phyloP scores from a whole-genome alignment of 805 yeast species.

The Hanseniaspora valbyensis region DNA sequence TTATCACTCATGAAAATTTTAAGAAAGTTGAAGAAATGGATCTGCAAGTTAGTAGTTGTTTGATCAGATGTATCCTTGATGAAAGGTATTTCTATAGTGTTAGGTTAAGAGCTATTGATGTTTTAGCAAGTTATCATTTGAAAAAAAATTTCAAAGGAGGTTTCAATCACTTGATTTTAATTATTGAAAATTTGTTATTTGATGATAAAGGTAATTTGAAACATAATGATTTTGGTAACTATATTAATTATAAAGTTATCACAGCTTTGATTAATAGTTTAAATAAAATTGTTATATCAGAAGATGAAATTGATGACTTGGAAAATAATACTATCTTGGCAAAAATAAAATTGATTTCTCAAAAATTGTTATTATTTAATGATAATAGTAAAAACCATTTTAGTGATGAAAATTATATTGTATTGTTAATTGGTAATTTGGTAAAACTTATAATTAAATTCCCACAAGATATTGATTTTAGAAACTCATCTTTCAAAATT shows the following conservation, averaged over 20 bases:
- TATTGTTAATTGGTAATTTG: constrained; percentile 1
- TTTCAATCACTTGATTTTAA: constrained; percentile 54
- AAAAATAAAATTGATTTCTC: background rate
- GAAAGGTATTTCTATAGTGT: constrained; percentile 78
- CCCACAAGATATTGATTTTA: constrained; percentile 6
- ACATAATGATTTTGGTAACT: constrained; percentile 70
- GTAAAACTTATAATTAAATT: constrained; percentile 4
- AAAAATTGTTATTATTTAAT: constrained; percentile 6
- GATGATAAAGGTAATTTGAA: constrained; percentile 56
- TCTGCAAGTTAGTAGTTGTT: constrained; percentile 64
- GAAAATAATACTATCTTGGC: background rate
- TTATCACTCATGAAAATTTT: constrained; percentile 15
- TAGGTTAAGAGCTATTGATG: constrained; percentile 73
- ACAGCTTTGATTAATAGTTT: constrained; percentile 57
- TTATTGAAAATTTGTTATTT: constrained; percentile 62
- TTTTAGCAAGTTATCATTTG: constrained; percentile 59
- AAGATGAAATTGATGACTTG: constrained; percentile 40
- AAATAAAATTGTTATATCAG: constrained; percentile 47
- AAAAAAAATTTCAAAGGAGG: constrained; percentile 36
- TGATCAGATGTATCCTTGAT: constrained; percentile 75
- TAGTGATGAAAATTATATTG: constrained; percentile 3
- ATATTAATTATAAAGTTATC: constrained; percentile 57
- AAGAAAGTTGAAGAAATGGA: constrained; percentile 26
- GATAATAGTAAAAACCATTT: constrained; percentile 5
- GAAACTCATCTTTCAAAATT: background rate